Evolutionary conservation across 306 rosid species (phyloP).

Genomic region (Gillenia trifoliata): DNA sequence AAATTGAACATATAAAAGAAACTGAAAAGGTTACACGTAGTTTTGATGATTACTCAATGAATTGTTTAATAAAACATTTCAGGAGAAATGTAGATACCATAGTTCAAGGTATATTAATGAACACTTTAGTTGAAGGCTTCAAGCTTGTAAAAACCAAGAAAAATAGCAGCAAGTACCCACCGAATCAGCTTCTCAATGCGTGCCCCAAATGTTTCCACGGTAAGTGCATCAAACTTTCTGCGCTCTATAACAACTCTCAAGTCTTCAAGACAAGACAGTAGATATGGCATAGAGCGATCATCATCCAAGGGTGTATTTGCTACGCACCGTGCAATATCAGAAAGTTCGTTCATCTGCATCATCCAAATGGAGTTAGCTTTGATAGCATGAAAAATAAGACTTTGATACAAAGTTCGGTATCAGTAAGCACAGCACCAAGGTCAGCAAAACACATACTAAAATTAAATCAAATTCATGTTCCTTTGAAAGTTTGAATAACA

Average conservation of each 20-base stretch:
- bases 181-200: conserved; percentile 90
- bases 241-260: conserved; percentile 74
- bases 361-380: conserved; percentile 14
- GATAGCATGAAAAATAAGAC: conserved; percentile 9
- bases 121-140: neutral
- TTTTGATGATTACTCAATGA: conserved; percentile 11
- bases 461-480: neutral
- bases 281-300: conserved; percentile 57
- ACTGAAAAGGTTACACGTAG: conserved; percentile 13
- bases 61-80: neutral
- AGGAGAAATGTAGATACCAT: neutral
- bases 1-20: conserved; percentile 13
- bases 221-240: conserved; percentile 81
- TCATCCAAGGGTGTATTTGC: conserved; percentile 85
- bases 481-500: neutral
- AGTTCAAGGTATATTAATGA: neutral
- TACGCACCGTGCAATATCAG: conserved; percentile 87
- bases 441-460: neutral
- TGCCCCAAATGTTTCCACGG: conserved; percentile 89
- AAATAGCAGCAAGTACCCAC: conserved; percentile 40
- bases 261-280: conserved; percentile 83
- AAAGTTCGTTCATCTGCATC: conserved; percentile 89
- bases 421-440: conserved; percentile 1
- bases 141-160: conserved; percentile 8
- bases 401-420: neutral